Conservation (phyloP, 768 basidiomycete species). For the Russula sp. region DNA sequence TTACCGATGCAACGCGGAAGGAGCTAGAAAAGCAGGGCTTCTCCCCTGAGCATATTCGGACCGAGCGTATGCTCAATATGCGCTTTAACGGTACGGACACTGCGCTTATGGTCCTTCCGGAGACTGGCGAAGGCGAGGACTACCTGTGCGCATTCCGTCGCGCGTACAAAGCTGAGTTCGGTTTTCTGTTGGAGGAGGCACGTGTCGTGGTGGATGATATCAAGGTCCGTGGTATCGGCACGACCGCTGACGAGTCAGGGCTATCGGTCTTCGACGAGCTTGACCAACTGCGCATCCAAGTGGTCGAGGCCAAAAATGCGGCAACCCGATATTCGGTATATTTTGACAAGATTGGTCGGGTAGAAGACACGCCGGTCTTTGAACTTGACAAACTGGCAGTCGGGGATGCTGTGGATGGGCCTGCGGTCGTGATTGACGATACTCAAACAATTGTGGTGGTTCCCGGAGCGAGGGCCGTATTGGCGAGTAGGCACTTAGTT, state of each 20-base stretch:
- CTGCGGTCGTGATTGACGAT: constrained; percentile 91
- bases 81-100: constrained; percentile 93
- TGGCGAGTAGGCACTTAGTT: constrained; percentile 63
- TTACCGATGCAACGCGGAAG: constrained; percentile 50
- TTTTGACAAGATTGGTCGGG: constrained; percentile 72
- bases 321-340: constrained; percentile 62
- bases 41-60: constrained; percentile 54
- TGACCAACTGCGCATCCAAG: constrained; percentile 38
- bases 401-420: constrained; percentile 72
- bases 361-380: constrained; percentile 75
- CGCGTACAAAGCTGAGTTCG: constrained; percentile 81
- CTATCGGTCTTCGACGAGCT: constrained; percentile 75
- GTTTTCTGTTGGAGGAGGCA: constrained; percentile 84
- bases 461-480: constrained; percentile 56
- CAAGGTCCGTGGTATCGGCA: constrained; percentile 87
- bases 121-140: constrained; percentile 49
- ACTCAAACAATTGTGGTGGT: constrained; percentile 93
- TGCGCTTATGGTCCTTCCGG: constrained; percentile 75
- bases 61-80: constrained; percentile 87
- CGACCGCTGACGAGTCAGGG: constrained; percentile 78
- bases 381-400: constrained; percentile 54
- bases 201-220: constrained; percentile 84
- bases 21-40: constrained; percentile 83
- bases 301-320: constrained; percentile 36
- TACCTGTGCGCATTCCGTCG: constrained; percentile 75